Base-by-base conservation (phyloP, 2,329 filamentous ascomycete genomes). In the Lachnellula suecica region DNA sequence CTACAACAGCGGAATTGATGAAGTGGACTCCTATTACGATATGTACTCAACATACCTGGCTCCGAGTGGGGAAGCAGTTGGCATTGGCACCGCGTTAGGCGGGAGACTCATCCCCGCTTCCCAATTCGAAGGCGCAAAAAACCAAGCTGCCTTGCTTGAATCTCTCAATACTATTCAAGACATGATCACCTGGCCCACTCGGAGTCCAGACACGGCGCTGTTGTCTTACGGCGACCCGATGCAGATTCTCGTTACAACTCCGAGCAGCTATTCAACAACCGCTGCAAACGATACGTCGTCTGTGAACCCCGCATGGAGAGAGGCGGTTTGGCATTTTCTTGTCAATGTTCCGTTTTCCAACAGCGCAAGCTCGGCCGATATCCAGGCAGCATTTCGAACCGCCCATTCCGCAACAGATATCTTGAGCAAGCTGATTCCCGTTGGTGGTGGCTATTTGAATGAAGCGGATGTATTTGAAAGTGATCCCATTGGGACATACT, bases 181-280 rank as follows among this genome's bases (percentile, higher is more conserved):
- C 11, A 40, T 40, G 37, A 13, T 40, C 15, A 40, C 37, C n/a
- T 40, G 13, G 5, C 37, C 37, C 7, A 40, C 37, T 11, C 37
- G 37, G 10, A 40, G 37, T 19, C 6, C 2, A 6, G 37, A 40
- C 15, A 10, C 19, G 4, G 15, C 19, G 20, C 20, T 20, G 2
- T 4, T 40, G 4, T 20, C 37, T 2, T 40, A 40, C 37, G 37
- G 37, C n/a, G 37, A 13, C 4, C 37, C 37, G 8, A 19, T 40
- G n/a, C 37, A 40, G 37, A 40, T 40, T 19, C 37, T 40, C 37
- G 37, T 40, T 11, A 40, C 37, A 8, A 15, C 37, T 5, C 37
- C 37, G 5, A 40, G 37, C 20, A 40, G 10, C 20, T 40, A 40
- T 10, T 19, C 37, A 4, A 40, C 37, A 11, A 72, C 48, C 2